A percentile compares a stretch with the other conserved stretches of the same genome.
These are phyloP conservation scores for Thozetella sp. DNA, from an alignment of 495 filamentous ascomycete genomes.

Conservation along the genomic window DNA sequence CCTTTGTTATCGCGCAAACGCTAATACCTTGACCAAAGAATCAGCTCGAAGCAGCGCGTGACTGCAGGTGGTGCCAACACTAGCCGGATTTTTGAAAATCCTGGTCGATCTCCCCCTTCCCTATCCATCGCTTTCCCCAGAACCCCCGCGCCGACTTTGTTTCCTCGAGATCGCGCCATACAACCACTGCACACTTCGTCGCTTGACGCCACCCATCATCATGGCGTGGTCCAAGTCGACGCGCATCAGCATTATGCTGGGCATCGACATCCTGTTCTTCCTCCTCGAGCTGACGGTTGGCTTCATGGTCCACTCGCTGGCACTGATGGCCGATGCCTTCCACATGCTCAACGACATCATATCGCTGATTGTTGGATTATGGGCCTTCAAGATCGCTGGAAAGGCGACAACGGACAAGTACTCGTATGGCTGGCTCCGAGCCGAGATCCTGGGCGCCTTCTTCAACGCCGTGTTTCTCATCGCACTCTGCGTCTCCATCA, in stretches of 20 bases:
- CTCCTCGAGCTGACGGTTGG: constrained; percentile 84
- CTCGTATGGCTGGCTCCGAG: constrained; percentile 97
- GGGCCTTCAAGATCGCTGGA: constrained; percentile 88
- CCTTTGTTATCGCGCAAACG: too few species aligned
- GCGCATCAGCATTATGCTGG: constrained; percentile 90
- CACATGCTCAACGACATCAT: constrained; percentile 99
- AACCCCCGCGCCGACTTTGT: too few species aligned
- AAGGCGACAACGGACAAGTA: constrained; percentile 83
- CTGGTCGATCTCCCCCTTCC: too few species aligned
- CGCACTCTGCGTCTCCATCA: constrained; percentile 91
- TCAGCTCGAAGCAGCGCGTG: too few species aligned
- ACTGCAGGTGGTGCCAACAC: too few species aligned
- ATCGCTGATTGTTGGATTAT: constrained; percentile 87
- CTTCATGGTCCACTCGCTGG: constrained; percentile 84
- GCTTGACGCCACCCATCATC: constrained; percentile 4
- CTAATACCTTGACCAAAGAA: too few species aligned
- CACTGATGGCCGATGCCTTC: constrained; percentile 94
- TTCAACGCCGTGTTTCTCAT: constrained; percentile 97
- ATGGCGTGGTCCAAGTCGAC: constrained; percentile 95
- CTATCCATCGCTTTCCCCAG: too few species aligned
- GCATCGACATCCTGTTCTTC: constrained; percentile 88
- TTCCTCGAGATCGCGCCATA: neutral
- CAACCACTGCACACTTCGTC: neutral
- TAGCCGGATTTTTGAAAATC: too few species aligned
- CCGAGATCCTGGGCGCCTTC: constrained; percentile 94